These are phyloP conservation scores for Usnea hakonensis DNA, from an alignment of 495 filamentous ascomycete genomes.

Conservation along the genomic window DNA sequence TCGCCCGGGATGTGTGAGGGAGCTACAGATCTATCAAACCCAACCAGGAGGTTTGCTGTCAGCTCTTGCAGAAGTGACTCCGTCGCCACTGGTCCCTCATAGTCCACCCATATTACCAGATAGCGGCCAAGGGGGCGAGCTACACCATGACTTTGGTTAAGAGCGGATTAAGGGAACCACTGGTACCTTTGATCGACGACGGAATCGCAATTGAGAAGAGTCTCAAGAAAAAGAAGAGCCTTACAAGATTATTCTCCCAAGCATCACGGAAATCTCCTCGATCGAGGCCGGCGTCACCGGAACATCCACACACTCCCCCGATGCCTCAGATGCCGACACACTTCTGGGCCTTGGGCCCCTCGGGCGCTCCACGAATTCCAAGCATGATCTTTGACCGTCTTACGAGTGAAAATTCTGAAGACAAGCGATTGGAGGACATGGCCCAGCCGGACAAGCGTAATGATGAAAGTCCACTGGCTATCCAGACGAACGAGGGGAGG, in stretches of 20 bases:
- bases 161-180: neutral
- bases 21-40: neutral
- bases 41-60: conserved; percentile 3
- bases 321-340: conserved; percentile 17
- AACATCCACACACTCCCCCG: conserved; percentile 7
- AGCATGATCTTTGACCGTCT: conserved; percentile 9
- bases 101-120: neutral
- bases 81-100: neutral
- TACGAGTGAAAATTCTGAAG: neutral
- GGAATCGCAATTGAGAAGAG: conserved; percentile 2
- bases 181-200: neutral
- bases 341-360: conserved; percentile 6
- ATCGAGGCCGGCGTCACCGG: conserved; percentile 15
- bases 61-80: neutral
- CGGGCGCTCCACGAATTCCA: conserved; percentile 6
- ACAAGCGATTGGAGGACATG: neutral
- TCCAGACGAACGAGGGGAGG: neutral
- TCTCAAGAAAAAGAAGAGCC: conserved; percentile 24
- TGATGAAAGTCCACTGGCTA: conserved; percentile 3
- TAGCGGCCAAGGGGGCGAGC: neutral
- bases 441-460: conserved; percentile 4
- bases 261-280: conserved; percentile 16
- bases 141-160: neutral
- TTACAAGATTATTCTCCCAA: conserved; percentile 20
- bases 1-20: conserved; percentile 9